Evolutionary conservation across 495 filamentous ascomycete genomes (phyloP).

Genomic region (Baudoinia panamericana): DNA sequence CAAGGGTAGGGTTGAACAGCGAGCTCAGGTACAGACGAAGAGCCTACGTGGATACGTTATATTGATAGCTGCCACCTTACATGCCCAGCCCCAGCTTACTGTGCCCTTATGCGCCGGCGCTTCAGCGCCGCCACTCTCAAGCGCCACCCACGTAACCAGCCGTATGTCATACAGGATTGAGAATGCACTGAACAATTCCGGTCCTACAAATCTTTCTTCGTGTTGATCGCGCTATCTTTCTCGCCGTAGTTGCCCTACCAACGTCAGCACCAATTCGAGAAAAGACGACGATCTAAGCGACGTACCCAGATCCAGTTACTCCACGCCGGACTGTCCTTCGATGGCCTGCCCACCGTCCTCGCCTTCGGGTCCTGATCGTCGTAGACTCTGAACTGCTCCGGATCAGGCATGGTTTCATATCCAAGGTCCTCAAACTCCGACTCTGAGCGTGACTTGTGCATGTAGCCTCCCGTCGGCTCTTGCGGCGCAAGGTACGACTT

Average conservation of each 20-base stretch:
- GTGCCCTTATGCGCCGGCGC: too few relatives aligned
- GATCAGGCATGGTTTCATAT: constrained; percentile 22
- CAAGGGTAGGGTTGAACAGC: too few relatives aligned
- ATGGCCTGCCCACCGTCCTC: background rate
- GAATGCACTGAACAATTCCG: background rate
- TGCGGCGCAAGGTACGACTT: constrained; percentile 15
- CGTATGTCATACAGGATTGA: background rate
- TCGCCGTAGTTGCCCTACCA: constrained; percentile 17
- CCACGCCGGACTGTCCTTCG: constrained; percentile 11
- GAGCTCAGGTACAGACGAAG: too few relatives aligned
- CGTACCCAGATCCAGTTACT: constrained; percentile 18
- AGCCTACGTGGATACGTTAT: too few relatives aligned
- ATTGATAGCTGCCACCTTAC: too few relatives aligned
- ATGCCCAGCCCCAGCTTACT: too few relatives aligned
- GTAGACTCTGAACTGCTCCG: constrained; percentile 12
- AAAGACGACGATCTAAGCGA: too few relatives aligned
- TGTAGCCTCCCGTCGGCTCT: constrained; percentile 1
- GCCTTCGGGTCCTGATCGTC: constrained; percentile 1
- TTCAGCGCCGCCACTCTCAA: too few relatives aligned
- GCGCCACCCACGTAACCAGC: too few relatives aligned
- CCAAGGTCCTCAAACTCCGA: constrained; percentile 21
- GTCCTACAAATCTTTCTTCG: constrained; percentile 13
- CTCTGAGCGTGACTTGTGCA: constrained; percentile 19
- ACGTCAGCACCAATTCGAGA: too few relatives aligned
- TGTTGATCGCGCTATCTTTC: constrained; percentile 13